Percentiles rank a stretch among this genome's conserved stretches.
These are phyloP conservation scores for Yamadazyma nakazawae DNA, from an alignment of 805 yeast species.

Conservation along the genomic window DNA sequence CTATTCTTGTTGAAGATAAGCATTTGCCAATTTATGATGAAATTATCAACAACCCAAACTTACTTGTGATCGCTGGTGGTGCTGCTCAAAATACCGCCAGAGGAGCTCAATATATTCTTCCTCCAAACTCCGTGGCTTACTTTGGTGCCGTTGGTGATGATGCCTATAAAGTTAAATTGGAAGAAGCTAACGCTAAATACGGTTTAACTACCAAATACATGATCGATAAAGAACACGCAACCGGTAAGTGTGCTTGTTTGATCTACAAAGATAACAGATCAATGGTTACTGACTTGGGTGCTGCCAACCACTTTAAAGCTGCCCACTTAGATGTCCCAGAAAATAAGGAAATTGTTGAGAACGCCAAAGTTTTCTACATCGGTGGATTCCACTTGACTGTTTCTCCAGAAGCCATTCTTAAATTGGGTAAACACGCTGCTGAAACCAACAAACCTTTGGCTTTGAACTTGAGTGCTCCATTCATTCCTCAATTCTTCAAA, in stretches of 20 bases:
- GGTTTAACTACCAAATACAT: constrained; percentile 87
- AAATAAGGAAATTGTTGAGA: constrained; percentile 84
- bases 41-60: constrained; percentile 55
- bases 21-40: constrained; percentile 87
- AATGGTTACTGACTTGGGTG: constrained; percentile 92
- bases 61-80: constrained; percentile 91
- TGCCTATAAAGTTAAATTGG: constrained; percentile 74
- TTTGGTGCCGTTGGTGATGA: constrained; percentile 97
- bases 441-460: constrained; percentile 71
- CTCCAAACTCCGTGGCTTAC: constrained; percentile 78
- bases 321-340: constrained; percentile 83
- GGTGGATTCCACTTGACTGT: constrained; percentile 99
- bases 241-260: constrained; percentile 98
- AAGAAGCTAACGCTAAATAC: constrained; percentile 78
- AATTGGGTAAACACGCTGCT: constrained; percentile 90
- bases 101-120: constrained; percentile 93
- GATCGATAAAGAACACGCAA: constrained; percentile 70
- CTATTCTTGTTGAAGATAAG: constrained; percentile 79
- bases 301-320: constrained; percentile 95
- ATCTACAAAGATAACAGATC: constrained; percentile 88
- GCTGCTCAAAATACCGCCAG: constrained; percentile 99
- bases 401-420: constrained; percentile 88
- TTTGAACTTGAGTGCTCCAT: constrained; percentile 93
- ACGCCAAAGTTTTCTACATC: constrained; percentile 79
- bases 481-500: constrained; percentile 93